phyloP scores from a whole-genome alignment of 345 rosid species.

The Eucalyptus cloeziana region DNA sequence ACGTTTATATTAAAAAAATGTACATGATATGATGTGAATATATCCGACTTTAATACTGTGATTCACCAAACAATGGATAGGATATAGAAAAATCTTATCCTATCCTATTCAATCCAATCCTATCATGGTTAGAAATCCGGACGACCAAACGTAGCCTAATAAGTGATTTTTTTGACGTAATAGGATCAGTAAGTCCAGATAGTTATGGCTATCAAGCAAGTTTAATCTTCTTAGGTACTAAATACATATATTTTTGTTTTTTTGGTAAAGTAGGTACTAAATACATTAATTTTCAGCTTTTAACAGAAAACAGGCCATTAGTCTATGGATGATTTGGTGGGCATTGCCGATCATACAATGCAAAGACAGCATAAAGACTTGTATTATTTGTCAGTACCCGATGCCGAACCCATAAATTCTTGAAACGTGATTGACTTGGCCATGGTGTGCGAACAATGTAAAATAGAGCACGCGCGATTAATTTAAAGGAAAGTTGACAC shows the following conservation, averaged over 20 bases:
- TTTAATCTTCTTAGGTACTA: not conserved
- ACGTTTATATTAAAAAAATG: no score
- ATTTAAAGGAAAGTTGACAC: not conserved
- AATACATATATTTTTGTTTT: no score
- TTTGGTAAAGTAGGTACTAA: not conserved
- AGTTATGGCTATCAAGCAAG: no score
- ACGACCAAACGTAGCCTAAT: no score
- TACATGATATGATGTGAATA: no score
- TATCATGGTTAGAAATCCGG: no score
- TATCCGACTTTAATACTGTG: no score
- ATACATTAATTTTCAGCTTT: not conserved
- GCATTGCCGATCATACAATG: not conserved
- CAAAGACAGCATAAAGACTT: not conserved
- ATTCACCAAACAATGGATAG: no score
- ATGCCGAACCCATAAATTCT: not conserved
- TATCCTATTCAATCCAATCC: no score
- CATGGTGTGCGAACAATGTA: not conserved
- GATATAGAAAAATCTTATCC: no score
- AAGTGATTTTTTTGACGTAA: not conserved
- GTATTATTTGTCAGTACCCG: not conserved
- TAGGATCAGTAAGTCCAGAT: not conserved
- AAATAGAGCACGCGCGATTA: not conserved
- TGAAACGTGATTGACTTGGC: not conserved
- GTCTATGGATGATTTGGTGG: no score
- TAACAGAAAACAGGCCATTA: not conserved